Evolutionary conservation across 768 basidiomycete species (phyloP).

Genomic region (Boletus pseudo-olivaceus): DNA sequence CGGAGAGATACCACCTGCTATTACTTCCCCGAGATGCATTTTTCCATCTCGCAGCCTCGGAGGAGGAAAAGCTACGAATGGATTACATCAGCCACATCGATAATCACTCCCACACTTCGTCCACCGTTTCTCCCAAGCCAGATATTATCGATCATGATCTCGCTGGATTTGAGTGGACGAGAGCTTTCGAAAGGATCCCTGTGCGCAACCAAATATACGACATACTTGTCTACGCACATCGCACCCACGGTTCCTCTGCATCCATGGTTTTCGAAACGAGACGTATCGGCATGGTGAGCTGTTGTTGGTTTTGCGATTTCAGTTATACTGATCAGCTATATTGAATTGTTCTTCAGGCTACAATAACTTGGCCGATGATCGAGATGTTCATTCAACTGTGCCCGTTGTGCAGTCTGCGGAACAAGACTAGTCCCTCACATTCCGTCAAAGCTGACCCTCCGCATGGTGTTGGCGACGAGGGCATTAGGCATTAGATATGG

Average conservation of each 20-base stretch:
- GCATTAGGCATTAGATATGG: conserved; percentile 18
- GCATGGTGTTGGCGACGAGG: conserved; percentile 16
- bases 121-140: conserved; percentile 16
- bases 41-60: conserved; percentile 46
- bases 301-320: background rate
- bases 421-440: conserved; percentile 29
- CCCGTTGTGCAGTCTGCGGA: conserved; percentile 47
- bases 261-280: conserved; percentile 55
- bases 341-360: conserved; percentile 41
- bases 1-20: conserved; percentile 53
- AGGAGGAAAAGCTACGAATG: conserved; percentile 47
- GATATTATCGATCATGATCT: conserved; percentile 20
- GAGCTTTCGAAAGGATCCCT: conserved; percentile 58
- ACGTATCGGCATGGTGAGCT: conserved; percentile 58
- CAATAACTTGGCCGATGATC: conserved; percentile 71
- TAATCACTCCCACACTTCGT: conserved; percentile 4
- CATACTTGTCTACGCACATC: conserved; percentile 62
- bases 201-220: conserved; percentile 68
- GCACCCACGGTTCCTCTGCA: conserved; percentile 50
- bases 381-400: conserved; percentile 64
- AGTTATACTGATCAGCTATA: conserved; percentile 2
- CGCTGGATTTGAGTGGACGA: conserved; percentile 32
- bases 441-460: conserved; percentile 17
- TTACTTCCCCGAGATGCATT: conserved; percentile 58
- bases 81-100: conserved; percentile 44